A percentile compares a stretch with the other conserved stretches of the same genome.
These are phyloP conservation scores for Globisporangium orthogonon DNA, from an alignment of 352 stramenopile genomes.

Conservation along the genomic window DNA sequence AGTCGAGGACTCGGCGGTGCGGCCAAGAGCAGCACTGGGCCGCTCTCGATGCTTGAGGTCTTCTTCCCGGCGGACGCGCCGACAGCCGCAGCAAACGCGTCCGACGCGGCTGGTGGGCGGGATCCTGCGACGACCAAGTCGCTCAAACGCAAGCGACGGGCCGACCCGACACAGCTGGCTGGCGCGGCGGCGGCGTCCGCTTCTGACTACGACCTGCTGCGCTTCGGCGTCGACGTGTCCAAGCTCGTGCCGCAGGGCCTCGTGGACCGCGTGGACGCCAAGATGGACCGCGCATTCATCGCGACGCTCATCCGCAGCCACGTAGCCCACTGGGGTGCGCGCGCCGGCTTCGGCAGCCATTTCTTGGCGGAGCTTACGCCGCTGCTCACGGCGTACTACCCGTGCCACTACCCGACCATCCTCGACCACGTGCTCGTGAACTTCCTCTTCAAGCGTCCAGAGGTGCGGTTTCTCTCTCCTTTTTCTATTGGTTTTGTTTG, in stretches of 20 bases:
- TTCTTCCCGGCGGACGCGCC: slow-evolving; percentile 31
- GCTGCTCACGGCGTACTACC: slow-evolving; percentile 76
- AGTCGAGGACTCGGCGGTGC: slow-evolving; percentile 1
- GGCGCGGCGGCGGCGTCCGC: not conserved
- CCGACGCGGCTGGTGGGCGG: not conserved
- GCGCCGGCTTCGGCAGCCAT: slow-evolving; percentile 52
- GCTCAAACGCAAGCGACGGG: slow-evolving; percentile 44
- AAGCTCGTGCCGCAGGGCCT: slow-evolving; percentile 81
- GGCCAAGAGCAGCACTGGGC: slow-evolving; percentile 2
- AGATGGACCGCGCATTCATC: slow-evolving; percentile 47
- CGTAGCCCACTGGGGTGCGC: slow-evolving; percentile 63
- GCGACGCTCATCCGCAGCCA: slow-evolving; percentile 49
- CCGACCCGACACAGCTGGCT: not conserved
- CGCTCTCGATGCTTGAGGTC: slow-evolving; percentile 51
- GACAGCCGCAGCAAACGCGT: not conserved
- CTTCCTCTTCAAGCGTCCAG: slow-evolving; percentile 74
- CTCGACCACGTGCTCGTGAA: slow-evolving; percentile 72
- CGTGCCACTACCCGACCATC: slow-evolving; percentile 72
- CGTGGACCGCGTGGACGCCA: slow-evolving; percentile 71
- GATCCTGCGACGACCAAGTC: slow-evolving; percentile 16
- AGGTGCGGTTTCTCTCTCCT: slow-evolving; percentile 18
- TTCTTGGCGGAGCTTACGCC: slow-evolving; percentile 70
- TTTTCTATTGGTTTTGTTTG: not conserved
- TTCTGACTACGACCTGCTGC: slow-evolving; percentile 41
- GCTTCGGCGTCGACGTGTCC: slow-evolving; percentile 63